A percentile compares a stretch with the other conserved stretches of the same genome.
Evolutionary conservation across 208 protist species (phyloP).

Genomic region (Acanthamoeba lenticulata): DNA sequence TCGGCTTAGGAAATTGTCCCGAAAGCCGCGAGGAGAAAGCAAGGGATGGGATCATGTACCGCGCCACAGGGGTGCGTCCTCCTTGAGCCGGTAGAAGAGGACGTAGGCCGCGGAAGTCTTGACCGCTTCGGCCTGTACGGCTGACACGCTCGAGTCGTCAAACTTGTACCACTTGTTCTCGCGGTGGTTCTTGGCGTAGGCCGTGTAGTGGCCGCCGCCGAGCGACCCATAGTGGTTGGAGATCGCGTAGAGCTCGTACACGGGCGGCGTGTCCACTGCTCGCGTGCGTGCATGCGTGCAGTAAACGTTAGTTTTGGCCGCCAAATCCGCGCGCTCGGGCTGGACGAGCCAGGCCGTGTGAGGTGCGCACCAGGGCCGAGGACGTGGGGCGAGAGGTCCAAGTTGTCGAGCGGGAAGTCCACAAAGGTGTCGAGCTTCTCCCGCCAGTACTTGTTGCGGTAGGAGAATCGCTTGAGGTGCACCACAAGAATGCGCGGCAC

Average conservation of each 20-base stretch:
- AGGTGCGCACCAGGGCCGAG: background rate
- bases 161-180: constrained; percentile 81
- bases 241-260: constrained; percentile 85
- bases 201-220: constrained; percentile 86
- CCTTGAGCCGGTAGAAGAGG: constrained; percentile 76
- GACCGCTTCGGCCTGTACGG: constrained; percentile 47
- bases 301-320: too few relatives aligned
- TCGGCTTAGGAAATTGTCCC: background rate
- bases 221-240: constrained; percentile 84
- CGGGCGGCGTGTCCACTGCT: background rate
- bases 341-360: background rate
- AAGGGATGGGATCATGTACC: background rate
- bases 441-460: constrained; percentile 69
- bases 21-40: background rate
- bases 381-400: constrained; percentile 78
- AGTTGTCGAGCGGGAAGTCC: constrained; percentile 75
- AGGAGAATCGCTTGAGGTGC: constrained; percentile 87
- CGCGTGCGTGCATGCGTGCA: too few relatives aligned
- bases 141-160: constrained; percentile 73
- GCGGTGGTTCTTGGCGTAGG: constrained; percentile 76
- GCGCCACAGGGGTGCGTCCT: background rate
- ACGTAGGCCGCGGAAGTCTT: constrained; percentile 79
- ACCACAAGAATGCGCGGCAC: constrained; percentile 84
- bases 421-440: constrained; percentile 86
- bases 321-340: too few relatives aligned